Base-by-base conservation (phyloP, 2,329 filamentous ascomycete genomes). In the Neonectria ditissima region DNA sequence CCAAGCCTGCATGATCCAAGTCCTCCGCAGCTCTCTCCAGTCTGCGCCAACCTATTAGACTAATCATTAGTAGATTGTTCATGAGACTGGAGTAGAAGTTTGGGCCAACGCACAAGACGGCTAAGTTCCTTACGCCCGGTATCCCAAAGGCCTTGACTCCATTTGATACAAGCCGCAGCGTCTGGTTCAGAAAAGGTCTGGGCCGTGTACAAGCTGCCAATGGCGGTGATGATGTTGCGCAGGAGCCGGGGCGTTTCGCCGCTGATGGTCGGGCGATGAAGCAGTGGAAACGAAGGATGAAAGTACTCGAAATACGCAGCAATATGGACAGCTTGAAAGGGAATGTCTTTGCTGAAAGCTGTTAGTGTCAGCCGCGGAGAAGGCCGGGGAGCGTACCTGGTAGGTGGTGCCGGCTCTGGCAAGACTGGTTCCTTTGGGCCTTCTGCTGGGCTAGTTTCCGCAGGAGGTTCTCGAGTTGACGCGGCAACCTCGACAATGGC, bases 1-100 rank as follows among this genome's bases (percentile, higher is more conserved):
- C 73, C 72, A 76, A 5, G 71, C 63, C 58, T 77, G 75, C 50
- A 76, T 71, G n/a, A 68, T 62, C 72, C 71, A 74, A 11, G 67
- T 65, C 6, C 66, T 65, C 37, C 67, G 67, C n/a, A 74, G 58
- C 16, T 69, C 68, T 55, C 55, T 71, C 50, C 62, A 68, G 48
- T 75, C 63, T 2, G 56, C 54, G 18, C 65, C 61, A 3, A 76
- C 65, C 74, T 76, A 8, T 37, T 10, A n/a, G n/a, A 20, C 14
- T 28, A 9, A 39, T 26, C 6, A 13, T 43, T 5, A 60, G 30
- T 24, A n/a, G 44, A 22, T 10, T 30, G 4, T 16, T 8, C 5
- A n/a, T 1, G 4, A 22, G 11, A 18, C 1, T 34, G 32, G 2
- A 16, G 5, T 34, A 34, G 11, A 10, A 34, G n/a, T n/a, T n/a